A percentile compares a stretch with the other conserved stretches of the same genome.
phyloP scores from a whole-genome alignment of 2,329 filamentous ascomycete genomes.

The Apiospora malaysiana region DNA sequence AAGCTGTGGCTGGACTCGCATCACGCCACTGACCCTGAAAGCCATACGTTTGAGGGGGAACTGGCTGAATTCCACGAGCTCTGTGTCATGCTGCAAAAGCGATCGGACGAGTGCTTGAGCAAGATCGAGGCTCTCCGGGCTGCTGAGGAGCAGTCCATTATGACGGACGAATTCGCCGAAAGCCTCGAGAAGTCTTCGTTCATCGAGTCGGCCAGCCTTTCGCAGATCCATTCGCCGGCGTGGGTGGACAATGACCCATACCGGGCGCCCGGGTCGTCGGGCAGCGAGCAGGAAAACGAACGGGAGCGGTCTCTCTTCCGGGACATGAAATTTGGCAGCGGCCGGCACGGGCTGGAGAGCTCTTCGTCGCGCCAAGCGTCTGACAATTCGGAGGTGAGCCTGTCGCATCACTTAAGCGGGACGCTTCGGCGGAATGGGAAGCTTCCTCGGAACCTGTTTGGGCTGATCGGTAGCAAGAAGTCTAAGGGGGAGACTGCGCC shows the following conservation, averaged over 20 bases:
- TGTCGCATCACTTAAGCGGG: slow-evolving; percentile 34
- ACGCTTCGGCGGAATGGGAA: slow-evolving; percentile 47
- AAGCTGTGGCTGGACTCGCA: slow-evolving; percentile 75
- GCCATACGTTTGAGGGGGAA: slow-evolving; percentile 55
- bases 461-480: slow-evolving; percentile 46
- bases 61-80: slow-evolving; percentile 58
- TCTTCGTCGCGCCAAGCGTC: slow-evolving; percentile 38
- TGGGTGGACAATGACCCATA: slow-evolving; percentile 44
- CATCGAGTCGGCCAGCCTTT: slow-evolving; percentile 43
- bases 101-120: slow-evolving; percentile 57
- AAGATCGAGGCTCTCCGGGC: slow-evolving; percentile 53
- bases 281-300: slow-evolving; percentile 50
- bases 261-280: slow-evolving; percentile 55
- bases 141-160: slow-evolving; percentile 43
- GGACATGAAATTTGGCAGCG: slow-evolving; percentile 29
- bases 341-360: slow-evolving; percentile 28
- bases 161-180: slow-evolving; percentile 49
- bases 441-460: slow-evolving; percentile 49
- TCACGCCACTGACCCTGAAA: slow-evolving; percentile 38
- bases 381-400: slow-evolving; percentile 37
- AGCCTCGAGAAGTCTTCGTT: slow-evolving; percentile 52
- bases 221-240: slow-evolving; percentile 42
- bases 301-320: slow-evolving; percentile 30
- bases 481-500: slow-evolving; percentile 29
- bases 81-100: slow-evolving; percentile 57